Percentiles rank a stretch among this genome's conserved stretches.
Evolutionary conservation across 345 rosid genomes (phyloP).

Genomic region (Dipteronia dyeriana): DNA sequence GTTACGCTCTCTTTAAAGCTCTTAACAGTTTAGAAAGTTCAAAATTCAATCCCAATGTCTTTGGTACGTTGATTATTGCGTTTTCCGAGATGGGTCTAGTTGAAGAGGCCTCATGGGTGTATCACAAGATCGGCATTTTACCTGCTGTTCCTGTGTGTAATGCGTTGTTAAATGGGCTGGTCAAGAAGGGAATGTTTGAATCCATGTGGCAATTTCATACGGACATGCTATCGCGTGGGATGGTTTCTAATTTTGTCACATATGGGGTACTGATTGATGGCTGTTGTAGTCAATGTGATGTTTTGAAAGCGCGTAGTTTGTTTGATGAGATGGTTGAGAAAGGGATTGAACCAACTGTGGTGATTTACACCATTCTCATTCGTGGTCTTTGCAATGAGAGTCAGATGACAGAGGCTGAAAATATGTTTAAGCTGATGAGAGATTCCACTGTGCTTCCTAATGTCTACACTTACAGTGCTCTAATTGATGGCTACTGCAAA

Average conservation of each 20-base stretch:
- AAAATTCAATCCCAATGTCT: slow-evolving; percentile 44
- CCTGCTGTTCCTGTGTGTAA: slow-evolving; percentile 55
- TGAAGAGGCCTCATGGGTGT: slow-evolving; percentile 67
- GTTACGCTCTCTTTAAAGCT: slow-evolving; percentile 39
- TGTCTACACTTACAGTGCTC: slow-evolving; percentile 51
- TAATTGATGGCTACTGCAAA: slow-evolving; percentile 66
- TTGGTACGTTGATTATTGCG: slow-evolving; percentile 53
- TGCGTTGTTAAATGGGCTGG: slow-evolving; percentile 53
- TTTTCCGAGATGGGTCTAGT: slow-evolving; percentile 51
- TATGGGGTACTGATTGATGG: slow-evolving; percentile 59
- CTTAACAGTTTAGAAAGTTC: slow-evolving; percentile 32
- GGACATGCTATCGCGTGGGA: slow-evolving; percentile 47
- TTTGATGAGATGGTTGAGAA: slow-evolving; percentile 46
- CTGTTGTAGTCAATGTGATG: slow-evolving; percentile 53
- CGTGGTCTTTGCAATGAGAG: slow-evolving; percentile 47
- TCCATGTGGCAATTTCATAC: slow-evolving; percentile 49
- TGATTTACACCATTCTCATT: slow-evolving; percentile 48
- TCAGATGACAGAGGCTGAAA: slow-evolving; percentile 49
- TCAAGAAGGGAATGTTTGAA: slow-evolving; percentile 42
- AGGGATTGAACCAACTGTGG: slow-evolving; percentile 57
- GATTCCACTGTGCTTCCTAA: slow-evolving; percentile 44
- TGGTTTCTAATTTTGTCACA: slow-evolving; percentile 55
- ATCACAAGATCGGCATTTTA: slow-evolving; percentile 35
- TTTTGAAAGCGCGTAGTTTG: slow-evolving; percentile 40
- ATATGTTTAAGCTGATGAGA: slow-evolving; percentile 44